Evolutionary conservation across 108 stramenopile species (phyloP).

Genomic region (Fistulifera solaris): DNA sequence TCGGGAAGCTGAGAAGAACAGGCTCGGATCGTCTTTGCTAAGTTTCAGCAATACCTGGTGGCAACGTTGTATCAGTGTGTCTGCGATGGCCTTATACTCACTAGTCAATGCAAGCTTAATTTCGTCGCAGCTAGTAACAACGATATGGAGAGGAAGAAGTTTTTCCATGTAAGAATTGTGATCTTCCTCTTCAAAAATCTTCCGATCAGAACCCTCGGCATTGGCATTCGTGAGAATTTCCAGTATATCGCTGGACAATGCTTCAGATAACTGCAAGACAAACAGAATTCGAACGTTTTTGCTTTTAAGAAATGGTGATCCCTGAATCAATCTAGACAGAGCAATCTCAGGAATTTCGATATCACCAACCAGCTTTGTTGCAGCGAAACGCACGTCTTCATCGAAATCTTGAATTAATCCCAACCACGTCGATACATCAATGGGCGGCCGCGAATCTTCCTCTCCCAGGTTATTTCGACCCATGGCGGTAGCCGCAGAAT

Average conservation of each 20-base stretch:
- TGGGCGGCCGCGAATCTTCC: neutral
- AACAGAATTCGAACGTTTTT: too few species aligned
- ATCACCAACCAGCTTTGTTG: neutral
- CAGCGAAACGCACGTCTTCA: conserved; percentile 34
- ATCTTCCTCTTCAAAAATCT: conserved; percentile 61
- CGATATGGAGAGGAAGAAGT: conserved; percentile 27
- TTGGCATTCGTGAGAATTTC: too few species aligned
- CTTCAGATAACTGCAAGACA: too few species aligned
- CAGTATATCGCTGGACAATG: too few species aligned
- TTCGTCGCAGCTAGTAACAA: neutral
- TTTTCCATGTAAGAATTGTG: conserved; percentile 36
- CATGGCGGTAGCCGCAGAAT: conserved; percentile 6
- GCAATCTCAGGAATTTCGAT: neutral
- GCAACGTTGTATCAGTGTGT: too few species aligned
- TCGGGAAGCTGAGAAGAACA: too few species aligned
- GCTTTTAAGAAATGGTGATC: too few species aligned
- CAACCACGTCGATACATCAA: neutral
- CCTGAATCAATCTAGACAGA: too few species aligned
- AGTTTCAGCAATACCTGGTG: too few species aligned
- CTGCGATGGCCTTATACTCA: too few species aligned
- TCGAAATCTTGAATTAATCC: conserved; percentile 47
- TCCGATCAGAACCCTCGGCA: conserved; percentile 10
- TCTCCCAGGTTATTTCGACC: neutral
- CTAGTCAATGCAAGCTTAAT: too few species aligned
- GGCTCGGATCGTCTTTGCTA: too few species aligned